Percentiles rank a stretch among this genome's conserved stretches.
These are phyloP conservation scores for Solanum ossicruentum DNA, from an alignment of 257 asterid genomes.

Conservation along the genomic window DNA sequence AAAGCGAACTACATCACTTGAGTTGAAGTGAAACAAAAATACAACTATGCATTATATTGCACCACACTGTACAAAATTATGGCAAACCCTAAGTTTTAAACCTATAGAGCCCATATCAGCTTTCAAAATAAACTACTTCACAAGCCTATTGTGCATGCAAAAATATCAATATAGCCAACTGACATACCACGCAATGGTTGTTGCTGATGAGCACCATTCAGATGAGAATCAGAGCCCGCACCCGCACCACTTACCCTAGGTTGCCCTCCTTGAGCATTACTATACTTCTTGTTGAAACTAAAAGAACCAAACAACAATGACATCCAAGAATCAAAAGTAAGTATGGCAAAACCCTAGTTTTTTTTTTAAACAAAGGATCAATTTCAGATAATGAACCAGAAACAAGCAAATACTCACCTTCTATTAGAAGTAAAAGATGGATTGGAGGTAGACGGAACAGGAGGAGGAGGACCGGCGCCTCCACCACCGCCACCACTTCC, in stretches of 20 bases:
- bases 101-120: not conserved
- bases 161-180: not conserved
- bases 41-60: not conserved
- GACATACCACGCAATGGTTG: slow-evolving; percentile 26
- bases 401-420: slow-evolving; percentile 8
- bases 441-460: not conserved
- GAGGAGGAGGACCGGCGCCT: slow-evolving; percentile 11
- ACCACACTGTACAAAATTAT: not conserved
- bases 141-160: not conserved
- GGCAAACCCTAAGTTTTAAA: not conserved
- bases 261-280: slow-evolving; percentile 49
- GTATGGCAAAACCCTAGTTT: slow-evolving; percentile 6
- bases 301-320: not conserved
- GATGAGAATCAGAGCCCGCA: slow-evolving; percentile 30
- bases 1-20: not conserved
- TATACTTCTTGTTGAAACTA: slow-evolving; percentile 40
- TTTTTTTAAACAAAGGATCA: not conserved
- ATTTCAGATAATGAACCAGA: not conserved
- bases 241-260: slow-evolving; percentile 12
- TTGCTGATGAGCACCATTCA: slow-evolving; percentile 51
- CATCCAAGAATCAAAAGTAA: not conserved
- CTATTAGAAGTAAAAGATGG: slow-evolving; percentile 12
- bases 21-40: not conserved
- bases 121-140: not conserved
- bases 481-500: slow-evolving; percentile 20